Percentiles rank a stretch among this genome's conserved stretches.
phyloP scores from a whole-genome alignment of 352 stramenopile genomes.

The Thraustotheca clavata region DNA sequence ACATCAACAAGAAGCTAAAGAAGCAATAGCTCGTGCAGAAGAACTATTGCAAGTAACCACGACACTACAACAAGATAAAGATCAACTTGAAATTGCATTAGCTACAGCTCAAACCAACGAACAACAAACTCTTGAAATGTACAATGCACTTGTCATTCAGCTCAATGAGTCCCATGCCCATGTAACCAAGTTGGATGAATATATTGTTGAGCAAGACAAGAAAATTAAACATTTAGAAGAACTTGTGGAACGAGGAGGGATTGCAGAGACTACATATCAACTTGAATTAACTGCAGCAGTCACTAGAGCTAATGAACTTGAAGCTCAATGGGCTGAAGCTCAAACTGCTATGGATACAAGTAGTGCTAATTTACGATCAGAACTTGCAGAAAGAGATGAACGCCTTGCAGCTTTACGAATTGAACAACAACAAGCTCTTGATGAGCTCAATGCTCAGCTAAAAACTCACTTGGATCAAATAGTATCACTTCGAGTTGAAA shows the following conservation, averaged over 20 bases:
- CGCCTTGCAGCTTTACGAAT: background rate
- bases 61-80: conserved; percentile 21
- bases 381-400: conserved; percentile 15
- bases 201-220: conserved; percentile 1
- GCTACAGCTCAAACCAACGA: conserved; percentile 12
- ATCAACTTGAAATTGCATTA: conserved; percentile 12
- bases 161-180: background rate
- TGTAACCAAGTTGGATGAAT: background rate
- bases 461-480: background rate
- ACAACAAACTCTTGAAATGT: conserved; percentile 15
- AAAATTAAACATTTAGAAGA: conserved; percentile 6
- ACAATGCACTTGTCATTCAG: conserved; percentile 10
- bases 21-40: conserved; percentile 1
- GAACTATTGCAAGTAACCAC: conserved; percentile 12
- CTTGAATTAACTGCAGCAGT: conserved; percentile 4
- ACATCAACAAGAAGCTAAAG: background rate
- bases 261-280: conserved; percentile 19
- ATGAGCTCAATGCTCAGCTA: background rate
- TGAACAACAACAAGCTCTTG: conserved; percentile 3
- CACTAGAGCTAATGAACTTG: conserved; percentile 15
- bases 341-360: conserved; percentile 4
- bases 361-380: background rate
- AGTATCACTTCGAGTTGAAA: background rate
- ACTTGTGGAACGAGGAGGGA: conserved; percentile 7
- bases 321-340: conserved; percentile 13